Conservation (phyloP, 192 early-diverging fungal genomes). For the Backusella parvicylindrica region DNA sequence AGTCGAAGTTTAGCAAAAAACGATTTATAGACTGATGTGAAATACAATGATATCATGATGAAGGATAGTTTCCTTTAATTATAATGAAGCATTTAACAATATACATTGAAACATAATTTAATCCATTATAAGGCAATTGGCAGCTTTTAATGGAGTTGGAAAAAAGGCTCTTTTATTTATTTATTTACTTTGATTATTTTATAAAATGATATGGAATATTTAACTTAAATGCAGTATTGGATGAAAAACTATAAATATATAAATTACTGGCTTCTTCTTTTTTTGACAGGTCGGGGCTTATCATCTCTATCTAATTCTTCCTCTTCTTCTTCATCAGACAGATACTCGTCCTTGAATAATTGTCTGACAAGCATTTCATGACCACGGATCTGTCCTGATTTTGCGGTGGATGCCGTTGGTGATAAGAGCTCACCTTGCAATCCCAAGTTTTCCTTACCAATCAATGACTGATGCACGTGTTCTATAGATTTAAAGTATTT, state of each 20-base stretch:
- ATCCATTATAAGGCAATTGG: too few species aligned
- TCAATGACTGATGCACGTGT: constrained; percentile 58
- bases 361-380: background rate
- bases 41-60: too few species aligned
- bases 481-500: constrained; percentile 87
- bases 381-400: background rate
- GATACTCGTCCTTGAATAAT: background rate
- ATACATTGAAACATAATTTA: too few species aligned
- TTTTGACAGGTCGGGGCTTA: background rate
- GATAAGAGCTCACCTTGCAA: constrained; percentile 1
- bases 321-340: background rate
- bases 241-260: background rate
- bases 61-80: too few species aligned
- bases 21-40: too few species aligned
- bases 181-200: background rate
- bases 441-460: constrained; percentile 6
- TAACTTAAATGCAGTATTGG: background rate
- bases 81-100: too few species aligned
- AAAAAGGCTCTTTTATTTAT: background rate
- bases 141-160: too few species aligned
- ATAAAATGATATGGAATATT: background rate
- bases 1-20: too few species aligned
- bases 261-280: background rate
- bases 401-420: background rate
- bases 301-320: background rate